Conservation (phyloP, 805 yeast species). For the Ogataea henricii region DNA sequence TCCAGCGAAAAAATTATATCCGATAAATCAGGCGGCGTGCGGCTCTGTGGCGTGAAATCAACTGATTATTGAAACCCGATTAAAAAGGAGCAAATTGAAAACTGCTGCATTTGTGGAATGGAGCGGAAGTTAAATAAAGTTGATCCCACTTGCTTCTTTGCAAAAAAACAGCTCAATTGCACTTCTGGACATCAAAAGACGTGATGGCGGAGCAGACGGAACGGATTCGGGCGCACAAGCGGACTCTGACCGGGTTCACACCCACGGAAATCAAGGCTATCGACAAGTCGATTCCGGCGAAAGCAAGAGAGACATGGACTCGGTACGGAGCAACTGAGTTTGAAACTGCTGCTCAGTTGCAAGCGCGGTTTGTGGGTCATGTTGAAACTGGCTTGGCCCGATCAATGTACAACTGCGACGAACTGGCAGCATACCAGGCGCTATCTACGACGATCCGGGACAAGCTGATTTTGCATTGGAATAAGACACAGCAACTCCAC, state of each 20-base stretch:
- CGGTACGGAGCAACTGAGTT: constrained; percentile 61
- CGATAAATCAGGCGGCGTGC: background rate
- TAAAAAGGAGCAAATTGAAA: background rate
- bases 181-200: background rate
- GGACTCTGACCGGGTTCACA: constrained; percentile 88
- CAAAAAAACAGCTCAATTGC: background rate
- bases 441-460: constrained; percentile 79
- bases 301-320: constrained; percentile 77
- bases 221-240: constrained; percentile 45
- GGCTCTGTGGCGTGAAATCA: constrained; percentile 4
- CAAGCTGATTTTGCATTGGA: constrained; percentile 82
- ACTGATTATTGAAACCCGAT: background rate
- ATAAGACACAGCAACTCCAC: constrained; percentile 87
- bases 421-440: constrained; percentile 90
- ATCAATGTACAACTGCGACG: constrained; percentile 88
- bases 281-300: constrained; percentile 78
- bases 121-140: background rate
- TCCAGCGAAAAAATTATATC: background rate
- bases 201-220: background rate
- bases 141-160: background rate
- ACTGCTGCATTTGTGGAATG: background rate
- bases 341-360: constrained; percentile 55
- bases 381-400: constrained; percentile 93
- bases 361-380: constrained; percentile 71
- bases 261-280: constrained; percentile 85